Percentiles rank a stretch among this genome's conserved stretches.
phyloP scores from a whole-genome alignment of 73 alveolate genomes.

The Tetrahymena borealis region DNA sequence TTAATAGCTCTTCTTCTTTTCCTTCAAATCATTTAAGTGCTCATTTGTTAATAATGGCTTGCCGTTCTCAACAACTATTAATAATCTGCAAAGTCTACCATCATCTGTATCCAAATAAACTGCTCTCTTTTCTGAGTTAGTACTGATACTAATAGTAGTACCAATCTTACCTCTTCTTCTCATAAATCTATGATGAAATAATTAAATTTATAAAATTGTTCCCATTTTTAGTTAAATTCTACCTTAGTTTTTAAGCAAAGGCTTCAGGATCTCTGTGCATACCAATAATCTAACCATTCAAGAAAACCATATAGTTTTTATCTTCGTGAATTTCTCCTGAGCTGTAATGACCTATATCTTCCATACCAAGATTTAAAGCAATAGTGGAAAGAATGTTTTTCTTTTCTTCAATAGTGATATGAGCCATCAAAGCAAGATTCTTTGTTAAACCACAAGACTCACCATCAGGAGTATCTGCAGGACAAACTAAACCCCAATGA shows the following conservation, averaged over 20 bases:
- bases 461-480: conserved; percentile 99
- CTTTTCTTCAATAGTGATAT: conserved; percentile 90
- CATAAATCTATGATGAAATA: conserved; percentile 43
- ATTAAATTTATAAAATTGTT: neutral
- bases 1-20: conserved; percentile 4
- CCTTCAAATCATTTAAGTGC: conserved; percentile 64
- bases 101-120: conserved; percentile 87
- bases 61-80: conserved; percentile 90
- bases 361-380: conserved; percentile 76
- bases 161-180: conserved; percentile 87
- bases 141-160: conserved; percentile 80
- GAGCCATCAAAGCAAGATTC: conserved; percentile 94
- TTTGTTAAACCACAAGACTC: conserved; percentile 96
- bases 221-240: neutral
- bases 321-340: conserved; percentile 52
- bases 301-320: conserved; percentile 65
- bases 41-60: conserved; percentile 62
- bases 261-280: conserved; percentile 86
- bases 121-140: conserved; percentile 52
- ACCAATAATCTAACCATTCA: conserved; percentile 98
- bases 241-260: conserved; percentile 72
- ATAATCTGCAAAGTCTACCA: conserved; percentile 96
- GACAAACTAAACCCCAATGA: conserved; percentile 98
- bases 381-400: conserved; percentile 67
- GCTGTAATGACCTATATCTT: conserved; percentile 81